A percentile compares a stretch with the other conserved stretches of the same genome.
phyloP scores from a whole-genome alignment of 129 eudicot genomes.

The Lactuca saligna region DNA sequence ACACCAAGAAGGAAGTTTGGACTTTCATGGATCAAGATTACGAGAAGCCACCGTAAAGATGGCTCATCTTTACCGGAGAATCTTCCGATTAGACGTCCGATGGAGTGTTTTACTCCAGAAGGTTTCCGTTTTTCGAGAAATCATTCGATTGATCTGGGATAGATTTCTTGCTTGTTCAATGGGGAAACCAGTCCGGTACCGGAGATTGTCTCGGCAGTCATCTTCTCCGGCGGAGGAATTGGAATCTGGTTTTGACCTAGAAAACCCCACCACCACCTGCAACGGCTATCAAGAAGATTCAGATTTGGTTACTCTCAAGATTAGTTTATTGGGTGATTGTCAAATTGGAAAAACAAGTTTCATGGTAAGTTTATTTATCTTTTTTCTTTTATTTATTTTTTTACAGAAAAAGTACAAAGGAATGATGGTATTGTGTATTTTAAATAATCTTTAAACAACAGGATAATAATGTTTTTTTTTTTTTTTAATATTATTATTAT shows the following conservation, averaged over 20 bases:
- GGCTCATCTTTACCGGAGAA: slow-evolving; percentile 61
- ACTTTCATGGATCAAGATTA: slow-evolving; percentile 45
- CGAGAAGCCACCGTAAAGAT: slow-evolving; percentile 63
- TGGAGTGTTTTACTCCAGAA: slow-evolving; percentile 49
- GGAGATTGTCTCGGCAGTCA: slow-evolving; percentile 45
- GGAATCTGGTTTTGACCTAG: slow-evolving; percentile 25
- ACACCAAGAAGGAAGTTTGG: slow-evolving; percentile 32
- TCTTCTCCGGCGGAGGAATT: slow-evolving; percentile 27
- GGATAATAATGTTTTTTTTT: neutral
- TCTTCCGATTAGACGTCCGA: slow-evolving; percentile 44
- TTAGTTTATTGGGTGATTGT: slow-evolving; percentile 69
- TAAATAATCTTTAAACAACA: slow-evolving; percentile 2
- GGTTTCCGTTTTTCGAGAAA: slow-evolving; percentile 39
- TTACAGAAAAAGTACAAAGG: neutral
- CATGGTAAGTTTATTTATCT: slow-evolving; percentile 47
- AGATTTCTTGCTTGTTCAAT: slow-evolving; percentile 55
- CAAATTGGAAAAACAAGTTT: slow-evolving; percentile 80
- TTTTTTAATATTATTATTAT: neutral
- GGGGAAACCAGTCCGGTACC: slow-evolving; percentile 50
- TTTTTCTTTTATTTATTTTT: neutral
- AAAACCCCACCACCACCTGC: slow-evolving; percentile 29
- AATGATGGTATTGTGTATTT: slow-evolving; percentile 14
- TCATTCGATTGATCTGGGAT: slow-evolving; percentile 61
- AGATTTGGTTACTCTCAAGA: slow-evolving; percentile 75
- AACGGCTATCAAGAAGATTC: slow-evolving; percentile 62